Percentiles rank a stretch among this genome's conserved stretches.
Evolutionary conservation across 1,284 basidiomycete species (phyloP).

Genomic region (Papiliotrema fonsecae): DNA sequence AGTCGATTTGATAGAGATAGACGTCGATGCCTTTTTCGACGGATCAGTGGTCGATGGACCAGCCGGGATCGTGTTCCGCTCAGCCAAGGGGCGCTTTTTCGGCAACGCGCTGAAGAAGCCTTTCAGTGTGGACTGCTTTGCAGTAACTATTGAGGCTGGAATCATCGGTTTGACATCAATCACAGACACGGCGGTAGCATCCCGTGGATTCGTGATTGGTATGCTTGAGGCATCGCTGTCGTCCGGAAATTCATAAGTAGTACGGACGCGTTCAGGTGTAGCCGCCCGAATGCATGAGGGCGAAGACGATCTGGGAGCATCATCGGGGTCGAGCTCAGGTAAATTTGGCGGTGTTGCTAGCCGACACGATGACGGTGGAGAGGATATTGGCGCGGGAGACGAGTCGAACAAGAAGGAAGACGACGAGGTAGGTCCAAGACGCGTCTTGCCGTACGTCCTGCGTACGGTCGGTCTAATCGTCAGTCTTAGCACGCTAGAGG

Average conservation of each 20-base stretch:
- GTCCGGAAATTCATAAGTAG: no score
- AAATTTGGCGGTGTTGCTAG: constrained; percentile 2
- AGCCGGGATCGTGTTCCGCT: constrained; percentile 1
- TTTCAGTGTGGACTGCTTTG: constrained; percentile 28
- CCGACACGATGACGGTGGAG: constrained; percentile 3
- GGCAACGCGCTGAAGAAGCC: constrained; percentile 31
- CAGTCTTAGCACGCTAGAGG: no score
- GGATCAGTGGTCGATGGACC: background rate
- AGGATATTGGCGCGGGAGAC: constrained; percentile 1
- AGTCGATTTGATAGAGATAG: background rate
- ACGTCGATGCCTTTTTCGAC: background rate
- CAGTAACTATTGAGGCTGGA: background rate
- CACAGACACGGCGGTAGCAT: no score
- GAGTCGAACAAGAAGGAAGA: constrained; percentile 4
- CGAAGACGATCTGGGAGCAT: no score
- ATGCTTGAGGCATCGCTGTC: no score
- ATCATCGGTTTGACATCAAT: background rate
- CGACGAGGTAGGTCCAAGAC: constrained; percentile 9
- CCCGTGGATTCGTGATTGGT: no score
- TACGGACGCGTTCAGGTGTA: no score
- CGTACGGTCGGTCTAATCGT: constrained; percentile 25
- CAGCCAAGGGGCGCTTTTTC: constrained; percentile 3
- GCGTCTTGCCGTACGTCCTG: constrained; percentile 32
- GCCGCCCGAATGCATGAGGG: no score
- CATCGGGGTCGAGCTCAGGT: no score